Evolutionary conservation across 2,329 filamentous ascomycete genomes (phyloP).

Genomic region (Penicillium sp.): DNA sequence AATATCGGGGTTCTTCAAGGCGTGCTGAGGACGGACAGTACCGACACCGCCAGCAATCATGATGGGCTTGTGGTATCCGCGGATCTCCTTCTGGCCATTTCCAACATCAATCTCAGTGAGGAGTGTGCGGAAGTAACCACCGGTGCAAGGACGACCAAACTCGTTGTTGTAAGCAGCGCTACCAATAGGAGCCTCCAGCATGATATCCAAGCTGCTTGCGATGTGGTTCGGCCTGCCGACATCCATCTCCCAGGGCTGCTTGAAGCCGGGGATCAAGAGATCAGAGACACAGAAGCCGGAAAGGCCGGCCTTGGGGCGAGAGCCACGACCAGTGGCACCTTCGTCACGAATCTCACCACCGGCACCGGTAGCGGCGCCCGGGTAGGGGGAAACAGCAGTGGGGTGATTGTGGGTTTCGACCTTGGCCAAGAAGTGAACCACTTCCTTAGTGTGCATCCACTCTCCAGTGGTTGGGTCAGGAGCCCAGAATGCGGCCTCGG

Average conservation of each 20-base stretch:
- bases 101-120: conserved; percentile 67
- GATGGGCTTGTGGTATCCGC: conserved; percentile 97
- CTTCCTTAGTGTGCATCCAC: conserved; percentile 85
- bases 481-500: conserved; percentile 76
- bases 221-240: conserved; percentile 89
- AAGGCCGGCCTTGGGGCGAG: conserved; percentile 87
- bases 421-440: conserved; percentile 85
- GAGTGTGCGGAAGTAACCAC: conserved; percentile 89
- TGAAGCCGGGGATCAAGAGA: conserved; percentile 79
- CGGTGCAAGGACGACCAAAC: conserved; percentile 85
- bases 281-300: conserved; percentile 95
- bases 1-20: conserved; percentile 76
- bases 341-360: conserved; percentile 96
- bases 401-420: conserved; percentile 98
- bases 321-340: conserved; percentile 89
- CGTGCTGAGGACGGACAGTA: conserved; percentile 86
- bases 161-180: conserved; percentile 97
- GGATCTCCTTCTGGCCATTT: conserved; percentile 66
- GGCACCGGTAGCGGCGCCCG: conserved; percentile 90
- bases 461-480: conserved; percentile 82
- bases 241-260: conserved; percentile 86
- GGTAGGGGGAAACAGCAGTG: conserved; percentile 89
- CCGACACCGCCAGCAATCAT: conserved; percentile 97
- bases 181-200: conserved; percentile 95
- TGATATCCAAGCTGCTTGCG: conserved; percentile 91